Percentiles rank a stretch among this genome's conserved stretches.
These are phyloP conservation scores for Colletotrichum musae DNA, from an alignment of 2,329 filamentous ascomycete species.

Conservation along the genomic window DNA sequence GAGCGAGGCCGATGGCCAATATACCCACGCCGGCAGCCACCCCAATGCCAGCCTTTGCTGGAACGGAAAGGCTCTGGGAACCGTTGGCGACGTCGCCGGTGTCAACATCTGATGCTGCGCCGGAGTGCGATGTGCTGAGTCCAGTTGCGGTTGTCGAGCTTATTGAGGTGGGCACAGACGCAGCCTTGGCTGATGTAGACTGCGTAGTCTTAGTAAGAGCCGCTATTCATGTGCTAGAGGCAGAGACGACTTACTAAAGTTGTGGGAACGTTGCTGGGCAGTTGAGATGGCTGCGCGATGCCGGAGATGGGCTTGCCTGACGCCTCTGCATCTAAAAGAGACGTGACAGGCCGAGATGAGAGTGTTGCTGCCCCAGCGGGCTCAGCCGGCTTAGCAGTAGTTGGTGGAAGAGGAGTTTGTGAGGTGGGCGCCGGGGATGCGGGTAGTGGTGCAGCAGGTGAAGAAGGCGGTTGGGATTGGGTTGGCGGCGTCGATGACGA, in stretches of 20 bases:
- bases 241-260: constrained; percentile 21
- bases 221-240: neutral
- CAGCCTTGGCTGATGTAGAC: constrained; percentile 27
- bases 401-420: constrained; percentile 7
- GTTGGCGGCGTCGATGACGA: constrained; percentile 24
- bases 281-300: constrained; percentile 40
- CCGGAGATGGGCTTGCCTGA: constrained; percentile 6
- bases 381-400: neutral
- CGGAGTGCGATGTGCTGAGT: constrained; percentile 21
- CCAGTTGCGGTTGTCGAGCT: constrained; percentile 15
- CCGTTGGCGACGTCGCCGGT: constrained; percentile 15
- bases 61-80: constrained; percentile 54
- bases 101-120: constrained; percentile 17
- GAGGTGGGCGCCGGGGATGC: constrained; percentile 13
- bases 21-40: constrained; percentile 61
- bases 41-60: constrained; percentile 65
- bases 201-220: neutral
- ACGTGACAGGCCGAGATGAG: constrained; percentile 9
- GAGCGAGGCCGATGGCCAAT: constrained; percentile 55
- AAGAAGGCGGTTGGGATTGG: constrained; percentile 16
- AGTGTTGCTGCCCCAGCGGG: constrained; percentile 1
- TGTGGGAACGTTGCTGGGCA: constrained; percentile 27
- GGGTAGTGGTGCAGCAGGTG: constrained; percentile 12
- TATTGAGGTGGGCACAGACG: constrained; percentile 33
- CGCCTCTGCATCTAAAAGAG: constrained; percentile 3